Conservation (phyloP, 495 filamentous ascomycete genomes). For the Hamigera avellanea region DNA sequence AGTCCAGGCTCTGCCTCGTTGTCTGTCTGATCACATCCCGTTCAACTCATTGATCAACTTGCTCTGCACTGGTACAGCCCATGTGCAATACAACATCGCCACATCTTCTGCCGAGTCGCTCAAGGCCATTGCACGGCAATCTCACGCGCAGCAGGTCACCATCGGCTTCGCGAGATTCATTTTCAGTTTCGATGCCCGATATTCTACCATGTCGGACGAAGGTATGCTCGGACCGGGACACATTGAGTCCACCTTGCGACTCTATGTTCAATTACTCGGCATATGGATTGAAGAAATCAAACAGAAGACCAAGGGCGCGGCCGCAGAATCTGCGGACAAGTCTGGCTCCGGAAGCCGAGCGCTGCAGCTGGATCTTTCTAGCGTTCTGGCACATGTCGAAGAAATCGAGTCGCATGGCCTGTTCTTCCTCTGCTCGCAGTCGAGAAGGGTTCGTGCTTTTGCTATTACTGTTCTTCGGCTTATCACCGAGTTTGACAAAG, state of each 20-base stretch:
- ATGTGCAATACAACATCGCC: conserved; percentile 87
- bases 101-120: conserved; percentile 83
- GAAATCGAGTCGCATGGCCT: conserved; percentile 94
- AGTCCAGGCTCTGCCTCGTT: conserved; percentile 87
- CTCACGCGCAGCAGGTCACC: conserved; percentile 88
- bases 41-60: conserved; percentile 93
- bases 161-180: conserved; percentile 96
- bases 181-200: conserved; percentile 93
- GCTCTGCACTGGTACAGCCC: conserved; percentile 90
- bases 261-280: conserved; percentile 86
- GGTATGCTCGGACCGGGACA: conserved; percentile 92
- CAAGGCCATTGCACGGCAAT: conserved; percentile 89
- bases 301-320: conserved; percentile 66
- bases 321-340: conserved; percentile 47
- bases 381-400: conserved; percentile 82
- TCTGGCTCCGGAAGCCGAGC: conserved; percentile 42
- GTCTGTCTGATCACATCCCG: conserved; percentile 78
- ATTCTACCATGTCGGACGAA: conserved; percentile 95
- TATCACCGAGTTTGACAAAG: conserved; percentile 88
- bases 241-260: conserved; percentile 82
- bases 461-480: conserved; percentile 86
- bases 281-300: conserved; percentile 98
- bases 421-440: conserved; percentile 98
- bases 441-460: conserved; percentile 73
- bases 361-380: conserved; percentile 75